A percentile compares a stretch with the other conserved stretches of the same genome.
Conservation (phyloP, 441 rosid species). For the Aquilaria agallochum region DNA sequence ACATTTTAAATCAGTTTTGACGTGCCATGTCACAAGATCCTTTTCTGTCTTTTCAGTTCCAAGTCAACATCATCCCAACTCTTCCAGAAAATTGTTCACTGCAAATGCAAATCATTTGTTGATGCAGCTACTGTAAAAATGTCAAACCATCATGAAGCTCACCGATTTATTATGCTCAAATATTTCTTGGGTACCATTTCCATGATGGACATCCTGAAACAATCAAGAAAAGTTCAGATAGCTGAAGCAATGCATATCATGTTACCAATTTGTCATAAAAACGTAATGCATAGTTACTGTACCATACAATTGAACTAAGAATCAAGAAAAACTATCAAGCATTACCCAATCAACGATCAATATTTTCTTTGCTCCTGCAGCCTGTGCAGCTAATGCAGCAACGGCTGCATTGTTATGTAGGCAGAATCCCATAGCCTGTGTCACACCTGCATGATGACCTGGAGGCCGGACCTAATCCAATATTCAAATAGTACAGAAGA, state of each 20-base stretch:
- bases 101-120: not conserved
- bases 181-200: slow-evolving; percentile 98
- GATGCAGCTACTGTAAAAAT: slow-evolving; percentile 2
- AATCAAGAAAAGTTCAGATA: slow-evolving; percentile 8
- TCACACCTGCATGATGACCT: slow-evolving; percentile 97
- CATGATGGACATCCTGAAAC: slow-evolving; percentile 97
- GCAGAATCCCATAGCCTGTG: slow-evolving; percentile 95
- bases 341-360: slow-evolving; percentile 97
- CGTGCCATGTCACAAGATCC: no score
- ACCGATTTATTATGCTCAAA: slow-evolving; percentile 87
- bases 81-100: slow-evolving; percentile 5
- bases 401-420: slow-evolving; percentile 99
- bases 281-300: not conserved
- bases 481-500: slow-evolving; percentile 7
- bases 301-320: slow-evolving; percentile 9
- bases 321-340: slow-evolving; percentile 16
- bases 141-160: slow-evolving; percentile 24
- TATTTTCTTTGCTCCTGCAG: slow-evolving; percentile 92
- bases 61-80: slow-evolving; percentile 5
- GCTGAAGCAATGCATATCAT: not conserved
- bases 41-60: not conserved
- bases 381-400: slow-evolving; percentile 91
- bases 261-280: not conserved
- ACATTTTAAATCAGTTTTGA: no score
- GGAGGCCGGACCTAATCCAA: slow-evolving; percentile 91